Percentiles rank a stretch among this genome's conserved stretches.
Conservation (phyloP, 2,329 filamentous ascomycete genomes). For the Aspergillus persii region DNA sequence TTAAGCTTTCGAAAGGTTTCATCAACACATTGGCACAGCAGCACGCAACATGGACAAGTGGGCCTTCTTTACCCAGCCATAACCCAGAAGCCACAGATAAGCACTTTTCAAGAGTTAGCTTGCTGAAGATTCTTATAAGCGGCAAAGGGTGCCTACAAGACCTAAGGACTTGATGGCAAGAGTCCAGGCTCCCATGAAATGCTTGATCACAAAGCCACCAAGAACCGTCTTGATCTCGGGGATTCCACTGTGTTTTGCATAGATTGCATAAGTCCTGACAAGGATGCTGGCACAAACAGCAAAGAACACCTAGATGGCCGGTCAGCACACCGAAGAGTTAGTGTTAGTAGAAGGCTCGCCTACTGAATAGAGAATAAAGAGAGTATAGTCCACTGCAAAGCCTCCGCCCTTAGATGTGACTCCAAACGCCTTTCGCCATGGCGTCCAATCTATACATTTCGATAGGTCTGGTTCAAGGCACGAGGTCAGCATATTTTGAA, state of each 20-base stretch:
- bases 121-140: constrained; percentile 15
- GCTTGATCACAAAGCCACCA: constrained; percentile 86
- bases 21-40: constrained; percentile 94
- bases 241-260: constrained; percentile 93
- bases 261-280: constrained; percentile 78
- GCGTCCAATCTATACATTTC: constrained; percentile 81
- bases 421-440: constrained; percentile 76
- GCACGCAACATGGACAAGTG: constrained; percentile 92
- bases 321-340: constrained; percentile 21
- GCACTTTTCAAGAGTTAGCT: constrained; percentile 55
- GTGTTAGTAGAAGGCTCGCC: constrained; percentile 26
- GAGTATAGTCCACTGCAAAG: constrained; percentile 82
- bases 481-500: constrained; percentile 14
- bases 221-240: constrained; percentile 96
- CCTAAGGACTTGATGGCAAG: constrained; percentile 86
- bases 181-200: constrained; percentile 85
- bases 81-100: constrained; percentile 89
- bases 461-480: constrained; percentile 55
- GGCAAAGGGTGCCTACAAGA: constrained; percentile 54
- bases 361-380: constrained; percentile 84
- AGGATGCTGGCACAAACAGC: constrained; percentile 74
- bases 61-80: constrained; percentile 96
- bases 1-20: constrained; percentile 79
- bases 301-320: constrained; percentile 62
- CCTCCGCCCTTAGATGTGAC: constrained; percentile 64